These are phyloP conservation scores for Botrytis fragariae DNA, from an alignment of 2,329 filamentous ascomycete species.

Conservation along the genomic window DNA sequence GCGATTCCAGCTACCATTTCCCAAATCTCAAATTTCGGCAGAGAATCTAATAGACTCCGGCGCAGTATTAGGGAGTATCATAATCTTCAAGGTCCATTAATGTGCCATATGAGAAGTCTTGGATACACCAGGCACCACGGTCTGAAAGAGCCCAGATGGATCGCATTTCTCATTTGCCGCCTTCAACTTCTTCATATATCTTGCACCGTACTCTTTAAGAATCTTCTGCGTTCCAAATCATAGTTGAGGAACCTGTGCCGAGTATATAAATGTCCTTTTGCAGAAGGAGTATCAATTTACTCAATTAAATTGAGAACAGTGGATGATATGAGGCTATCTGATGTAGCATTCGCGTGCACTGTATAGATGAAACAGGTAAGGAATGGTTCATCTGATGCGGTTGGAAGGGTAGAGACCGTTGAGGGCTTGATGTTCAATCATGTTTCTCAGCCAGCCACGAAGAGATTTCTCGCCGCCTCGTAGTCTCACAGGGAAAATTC, in stretches of 20 bases:
- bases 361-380: not conserved
- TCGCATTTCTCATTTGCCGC: not conserved
- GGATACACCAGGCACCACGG: not conserved
- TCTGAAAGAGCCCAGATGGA: not conserved
- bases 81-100: not conserved
- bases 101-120: not conserved
- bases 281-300: not conserved
- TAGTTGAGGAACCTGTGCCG: not conserved
- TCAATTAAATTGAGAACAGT: not conserved
- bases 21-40: not conserved
- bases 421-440: no score
- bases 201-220: not conserved
- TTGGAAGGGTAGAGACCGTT: no score
- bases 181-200: not conserved
- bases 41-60: no score
- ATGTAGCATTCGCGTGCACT: not conserved
- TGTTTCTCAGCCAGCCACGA: no score
- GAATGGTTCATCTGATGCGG: not conserved
- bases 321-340: not conserved
- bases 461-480: no score
- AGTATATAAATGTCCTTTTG: not conserved
- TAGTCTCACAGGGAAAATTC: no score
- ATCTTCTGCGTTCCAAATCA: not conserved
- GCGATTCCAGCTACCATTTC: not conserved
- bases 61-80: no score